Percentiles rank a stretch among this genome's conserved stretches.
Evolutionary conservation across 345 rosid genomes (phyloP).

Genomic region (Theobroma cacao): DNA sequence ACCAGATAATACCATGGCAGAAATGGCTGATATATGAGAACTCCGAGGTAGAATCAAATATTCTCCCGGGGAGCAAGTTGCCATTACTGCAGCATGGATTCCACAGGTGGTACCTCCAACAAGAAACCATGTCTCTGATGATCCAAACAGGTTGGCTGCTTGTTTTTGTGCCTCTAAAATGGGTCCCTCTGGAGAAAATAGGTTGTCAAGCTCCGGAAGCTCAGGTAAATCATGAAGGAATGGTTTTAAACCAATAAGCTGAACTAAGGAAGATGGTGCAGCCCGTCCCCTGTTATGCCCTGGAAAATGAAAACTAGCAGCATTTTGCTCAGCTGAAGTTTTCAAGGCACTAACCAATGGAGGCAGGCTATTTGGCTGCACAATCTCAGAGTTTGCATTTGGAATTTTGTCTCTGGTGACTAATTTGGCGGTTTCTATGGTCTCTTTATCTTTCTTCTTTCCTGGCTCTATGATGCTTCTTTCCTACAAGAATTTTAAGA

Average conservation of each 20-base stretch:
- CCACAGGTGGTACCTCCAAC: conserved; percentile 70
- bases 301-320: conserved; percentile 59
- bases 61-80: conserved; percentile 59
- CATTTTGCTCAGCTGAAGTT: conserved; percentile 44
- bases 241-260: conserved; percentile 47
- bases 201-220: conserved; percentile 61
- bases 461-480: conserved; percentile 13
- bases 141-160: conserved; percentile 55
- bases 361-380: conserved; percentile 14
- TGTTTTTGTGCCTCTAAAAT: conserved; percentile 57
- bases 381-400: conserved; percentile 10
- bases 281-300: conserved; percentile 69
- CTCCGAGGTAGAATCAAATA: conserved; percentile 58
- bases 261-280: conserved; percentile 45
- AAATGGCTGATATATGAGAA: conserved; percentile 51
- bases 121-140: conserved; percentile 63
- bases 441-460: conserved; percentile 19
- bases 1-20: conserved; percentile 59
- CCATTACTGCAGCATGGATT: conserved; percentile 57
- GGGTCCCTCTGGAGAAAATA: conserved; percentile 55
- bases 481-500: conserved; percentile 21
- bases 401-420: conserved; percentile 9
- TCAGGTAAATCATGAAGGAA: conserved; percentile 57
- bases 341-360: conserved; percentile 53
- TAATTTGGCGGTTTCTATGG: conserved; percentile 1